Conservation (phyloP, 1,284 basidiomycete genomes). For the Exsudoporus floridanus region DNA sequence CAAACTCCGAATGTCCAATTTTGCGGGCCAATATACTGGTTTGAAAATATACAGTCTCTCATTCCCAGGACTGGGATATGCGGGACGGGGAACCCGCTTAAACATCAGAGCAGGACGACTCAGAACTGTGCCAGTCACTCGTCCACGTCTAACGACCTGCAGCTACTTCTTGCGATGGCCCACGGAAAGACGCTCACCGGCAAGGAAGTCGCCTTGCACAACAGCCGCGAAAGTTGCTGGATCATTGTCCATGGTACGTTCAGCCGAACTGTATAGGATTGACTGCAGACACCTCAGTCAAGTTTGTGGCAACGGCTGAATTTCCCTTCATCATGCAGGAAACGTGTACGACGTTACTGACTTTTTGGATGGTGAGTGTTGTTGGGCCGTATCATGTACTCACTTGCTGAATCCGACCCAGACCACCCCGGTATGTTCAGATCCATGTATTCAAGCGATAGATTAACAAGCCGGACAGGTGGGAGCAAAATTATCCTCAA, state of each 20-base stretch:
- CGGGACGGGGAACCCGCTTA: conserved; percentile 10
- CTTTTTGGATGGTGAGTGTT: conserved; percentile 56
- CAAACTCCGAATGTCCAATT: too few species aligned
- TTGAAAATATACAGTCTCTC: background rate
- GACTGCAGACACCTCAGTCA: background rate
- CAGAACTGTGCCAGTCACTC: background rate
- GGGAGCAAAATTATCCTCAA: conserved; percentile 65
- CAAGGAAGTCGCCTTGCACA: conserved; percentile 68
- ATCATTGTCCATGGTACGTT: conserved; percentile 80
- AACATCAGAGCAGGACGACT: background rate
- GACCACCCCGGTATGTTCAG: conserved; percentile 62
- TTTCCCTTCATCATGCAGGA: conserved; percentile 35
- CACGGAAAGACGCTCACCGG: conserved; percentile 26
- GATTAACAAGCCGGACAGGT: conserved; percentile 35
- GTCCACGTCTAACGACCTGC: background rate
- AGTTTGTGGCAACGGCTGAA: conserved; percentile 2
- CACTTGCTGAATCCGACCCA: conserved; percentile 24
- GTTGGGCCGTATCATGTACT: conserved; percentile 1
- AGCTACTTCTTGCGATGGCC: conserved; percentile 15
- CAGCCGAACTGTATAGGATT: background rate
- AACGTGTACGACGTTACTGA: conserved; percentile 79
- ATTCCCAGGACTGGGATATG: conserved; percentile 9
- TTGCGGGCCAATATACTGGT: background rate
- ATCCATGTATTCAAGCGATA: background rate
- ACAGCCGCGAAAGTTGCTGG: conserved; percentile 76